A percentile compares a stretch with the other conserved stretches of the same genome.
These are phyloP conservation scores for Neonectria magnoliae DNA, from an alignment of 2,329 filamentous ascomycete genomes.

Conservation along the genomic window DNA sequence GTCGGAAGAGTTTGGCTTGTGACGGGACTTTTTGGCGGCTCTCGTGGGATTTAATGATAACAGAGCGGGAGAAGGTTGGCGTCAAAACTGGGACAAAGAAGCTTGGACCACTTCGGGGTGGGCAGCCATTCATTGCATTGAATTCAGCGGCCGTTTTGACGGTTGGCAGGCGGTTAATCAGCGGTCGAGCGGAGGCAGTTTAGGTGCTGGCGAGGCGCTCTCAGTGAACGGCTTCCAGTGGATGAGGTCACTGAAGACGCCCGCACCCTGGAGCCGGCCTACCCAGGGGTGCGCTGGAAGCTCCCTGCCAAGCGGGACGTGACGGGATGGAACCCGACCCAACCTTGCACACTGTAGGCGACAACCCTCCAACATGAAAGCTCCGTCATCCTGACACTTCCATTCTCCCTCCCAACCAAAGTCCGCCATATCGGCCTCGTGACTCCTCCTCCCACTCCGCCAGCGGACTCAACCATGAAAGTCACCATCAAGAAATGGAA, in stretches of 20 bases:
- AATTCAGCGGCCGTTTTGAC: conserved; percentile 26
- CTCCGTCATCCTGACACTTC: conserved; percentile 32
- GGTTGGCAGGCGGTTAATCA: conserved; percentile 25
- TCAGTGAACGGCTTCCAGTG: conserved; percentile 33
- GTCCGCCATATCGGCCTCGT: conserved; percentile 11
- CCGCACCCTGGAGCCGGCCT: conserved; percentile 19
- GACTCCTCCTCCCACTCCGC: conserved; percentile 24
- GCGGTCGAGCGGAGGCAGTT: conserved; percentile 17
- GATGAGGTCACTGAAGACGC: conserved; percentile 39
- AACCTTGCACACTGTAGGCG: conserved; percentile 11
- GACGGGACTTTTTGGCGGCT: conserved; percentile 35
- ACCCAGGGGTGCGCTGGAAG: conserved; percentile 16
- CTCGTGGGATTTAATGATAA: conserved; percentile 40
- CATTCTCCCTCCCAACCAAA: conserved; percentile 2
- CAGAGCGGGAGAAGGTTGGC: conserved; percentile 40
- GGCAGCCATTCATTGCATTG: conserved; percentile 23
- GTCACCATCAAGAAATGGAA: conserved; percentile 95
- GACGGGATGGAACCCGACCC: neutral
- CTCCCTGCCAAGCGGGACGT: conserved; percentile 8
- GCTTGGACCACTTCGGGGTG: conserved; percentile 38
- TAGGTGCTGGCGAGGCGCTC: conserved; percentile 3
- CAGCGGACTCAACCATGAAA: conserved; percentile 72
- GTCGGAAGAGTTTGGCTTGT: conserved; percentile 24
- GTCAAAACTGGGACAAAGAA: conserved; percentile 35
- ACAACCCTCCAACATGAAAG: conserved; percentile 16